Evolutionary conservation across 2,329 filamentous ascomycete species (phyloP), one percentile per base, ranked within the genome.

Genomic region (Hyphodiscus sp.): DNA sequence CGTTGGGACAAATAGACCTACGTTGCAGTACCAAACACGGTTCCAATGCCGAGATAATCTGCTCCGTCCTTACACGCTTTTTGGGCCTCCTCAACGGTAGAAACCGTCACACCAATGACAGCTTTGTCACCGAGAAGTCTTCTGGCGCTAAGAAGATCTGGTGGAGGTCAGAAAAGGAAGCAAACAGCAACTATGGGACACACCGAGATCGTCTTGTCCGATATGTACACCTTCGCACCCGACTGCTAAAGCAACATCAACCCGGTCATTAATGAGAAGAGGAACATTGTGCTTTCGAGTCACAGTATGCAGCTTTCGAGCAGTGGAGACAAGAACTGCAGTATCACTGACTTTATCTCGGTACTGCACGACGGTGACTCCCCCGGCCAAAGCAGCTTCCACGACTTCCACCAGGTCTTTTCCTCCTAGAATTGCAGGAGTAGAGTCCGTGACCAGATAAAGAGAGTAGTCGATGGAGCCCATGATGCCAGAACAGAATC

Each of bases 381-480:
- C 90, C 69, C 89, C 91, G 68, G 80, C 75, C 49, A 95, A 71
- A 19, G 91, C 87, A 45, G 81, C 78, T 64, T 86, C 83, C 51
- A 96, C 91, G 1, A 96, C 85, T 10, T 79, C 63, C 55, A 81
- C 79, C 41, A 96, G 76, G 67, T 90, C 79, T 62, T 79, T 80
- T 58, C 78, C 73, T 51, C 87, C 87, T 44, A 96, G 82, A 61
- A 96, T 90, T 33, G 83, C 82, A 15, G 86, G 80, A n/a, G 91
- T 95, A 49, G 90, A 94, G 76, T 96, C 91, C 5, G 91, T 96
- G 62, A 96, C 91, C 54, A 96, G 79, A 69, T 96, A 96, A 41
- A 96, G 75, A 47, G 86, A 85, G 69, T 95, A 91, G 71, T 95
- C 83, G 46, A 86, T 75, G 11, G 33, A 6, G 33, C 33, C 33